Conservation (phyloP, 768 basidiomycete species). For the Calocera viscosa region DNA sequence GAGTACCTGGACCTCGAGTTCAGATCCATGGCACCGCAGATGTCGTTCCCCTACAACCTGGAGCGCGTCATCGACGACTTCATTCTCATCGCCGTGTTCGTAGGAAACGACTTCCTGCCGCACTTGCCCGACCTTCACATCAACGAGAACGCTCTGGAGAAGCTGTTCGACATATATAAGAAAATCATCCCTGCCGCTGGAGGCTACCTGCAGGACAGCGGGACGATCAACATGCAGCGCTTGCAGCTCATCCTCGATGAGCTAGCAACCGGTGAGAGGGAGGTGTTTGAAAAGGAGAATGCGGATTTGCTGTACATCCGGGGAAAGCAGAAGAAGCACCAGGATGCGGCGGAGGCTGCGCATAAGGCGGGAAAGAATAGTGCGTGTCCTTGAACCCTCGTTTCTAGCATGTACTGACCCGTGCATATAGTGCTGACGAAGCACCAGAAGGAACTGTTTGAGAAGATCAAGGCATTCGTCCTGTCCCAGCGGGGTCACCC, state of each 20-base stretch:
- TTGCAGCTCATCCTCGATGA: slow-evolving; percentile 81
- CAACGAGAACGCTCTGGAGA: slow-evolving; percentile 90
- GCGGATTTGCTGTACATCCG: slow-evolving; percentile 87
- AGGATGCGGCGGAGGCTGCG: slow-evolving; percentile 51
- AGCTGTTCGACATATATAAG: slow-evolving; percentile 91
- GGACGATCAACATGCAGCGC: slow-evolving; percentile 63
- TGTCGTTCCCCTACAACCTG: slow-evolving; percentile 75
- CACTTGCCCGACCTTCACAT: slow-evolving; percentile 95
- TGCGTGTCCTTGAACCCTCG: slow-evolving; percentile 27
- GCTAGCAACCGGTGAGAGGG: slow-evolving; percentile 76
- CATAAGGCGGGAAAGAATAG: slow-evolving; percentile 49
- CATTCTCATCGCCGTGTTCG: slow-evolving; percentile 88
- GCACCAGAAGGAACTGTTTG: slow-evolving; percentile 64
- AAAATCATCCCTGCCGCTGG: slow-evolving; percentile 62
- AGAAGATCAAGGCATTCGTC: slow-evolving; percentile 67
- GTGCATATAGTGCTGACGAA: slow-evolving; percentile 47
- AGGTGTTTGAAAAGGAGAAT: slow-evolving; percentile 84
- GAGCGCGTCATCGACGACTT: slow-evolving; percentile 98
- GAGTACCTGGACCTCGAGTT: slow-evolving; percentile 98
- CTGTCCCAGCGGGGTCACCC: slow-evolving; percentile 32
- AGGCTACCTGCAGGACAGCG: slow-evolving; percentile 87
- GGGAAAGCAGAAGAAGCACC: slow-evolving; percentile 73
- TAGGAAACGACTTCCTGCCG: slow-evolving; percentile 95
- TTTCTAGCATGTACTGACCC: not conserved
- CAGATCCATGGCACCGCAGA: slow-evolving; percentile 34